phyloP scores from a whole-genome alignment of 2,329 filamentous ascomycete species.

The Xylaria sp. region DNA sequence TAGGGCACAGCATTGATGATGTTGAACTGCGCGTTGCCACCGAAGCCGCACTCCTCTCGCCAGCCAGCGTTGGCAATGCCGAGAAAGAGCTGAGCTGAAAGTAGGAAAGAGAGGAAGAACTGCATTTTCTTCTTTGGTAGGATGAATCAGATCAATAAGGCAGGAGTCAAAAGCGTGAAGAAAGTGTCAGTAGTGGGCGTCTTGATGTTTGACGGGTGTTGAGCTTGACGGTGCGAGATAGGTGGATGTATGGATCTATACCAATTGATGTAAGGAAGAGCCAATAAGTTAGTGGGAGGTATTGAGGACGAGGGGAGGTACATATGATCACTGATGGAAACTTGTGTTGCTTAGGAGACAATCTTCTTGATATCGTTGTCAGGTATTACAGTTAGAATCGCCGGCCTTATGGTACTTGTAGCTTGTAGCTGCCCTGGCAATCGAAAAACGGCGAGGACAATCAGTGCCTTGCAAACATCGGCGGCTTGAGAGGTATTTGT shows the following conservation, averaged over 20 bases:
- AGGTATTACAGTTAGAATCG: background rate
- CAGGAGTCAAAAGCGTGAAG: background rate
- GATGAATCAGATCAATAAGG: background rate
- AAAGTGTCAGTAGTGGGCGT: background rate
- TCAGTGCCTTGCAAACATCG: background rate
- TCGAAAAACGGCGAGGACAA: too few species aligned
- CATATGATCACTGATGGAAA: background rate
- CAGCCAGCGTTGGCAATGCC: slow-evolving; percentile 22
- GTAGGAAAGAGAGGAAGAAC: background rate
- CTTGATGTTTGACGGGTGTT: background rate
- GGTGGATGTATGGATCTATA: background rate
- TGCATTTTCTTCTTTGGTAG: slow-evolving; percentile 10
- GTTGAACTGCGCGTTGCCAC: slow-evolving; percentile 31
- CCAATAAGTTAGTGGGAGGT: background rate
- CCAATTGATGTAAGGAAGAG: background rate
- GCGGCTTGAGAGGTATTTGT: background rate
- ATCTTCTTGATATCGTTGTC: background rate
- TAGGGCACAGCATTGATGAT: slow-evolving; percentile 16
- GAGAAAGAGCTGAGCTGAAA: background rate
- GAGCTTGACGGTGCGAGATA: background rate
- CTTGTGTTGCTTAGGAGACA: background rate
- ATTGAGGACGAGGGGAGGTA: background rate
- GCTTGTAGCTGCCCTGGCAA: background rate
- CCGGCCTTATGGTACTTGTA: background rate
- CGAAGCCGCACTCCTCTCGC: slow-evolving; percentile 29